Percentiles rank a stretch among this genome's conserved stretches.
Evolutionary conservation across 306 rosid genomes (phyloP).

Genomic region (Trichosanthes cucumerina): DNA sequence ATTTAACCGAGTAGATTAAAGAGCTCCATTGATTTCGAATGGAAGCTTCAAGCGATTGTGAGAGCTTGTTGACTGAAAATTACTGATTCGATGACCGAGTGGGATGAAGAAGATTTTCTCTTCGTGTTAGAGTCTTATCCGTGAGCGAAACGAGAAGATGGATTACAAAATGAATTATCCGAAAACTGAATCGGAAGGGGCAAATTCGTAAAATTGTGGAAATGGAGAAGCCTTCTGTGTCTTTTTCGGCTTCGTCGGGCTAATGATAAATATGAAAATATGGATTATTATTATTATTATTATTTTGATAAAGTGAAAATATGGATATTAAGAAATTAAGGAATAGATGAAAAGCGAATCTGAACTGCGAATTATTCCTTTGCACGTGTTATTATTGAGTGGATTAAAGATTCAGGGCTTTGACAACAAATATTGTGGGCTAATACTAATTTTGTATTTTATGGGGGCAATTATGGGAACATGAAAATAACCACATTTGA

Average conservation of each 20-base stretch:
- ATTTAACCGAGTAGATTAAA: slow-evolving; percentile 33
- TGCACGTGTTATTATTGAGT: slow-evolving; percentile 8
- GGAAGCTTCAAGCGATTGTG: neutral
- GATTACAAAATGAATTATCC: neutral
- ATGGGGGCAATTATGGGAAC: neutral
- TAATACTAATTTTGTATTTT: neutral
- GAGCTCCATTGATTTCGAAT: slow-evolving; percentile 34
- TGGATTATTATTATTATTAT: too few relatives aligned
- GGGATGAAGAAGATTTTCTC: neutral
- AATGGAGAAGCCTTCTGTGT: neutral
- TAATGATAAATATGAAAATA: neutral
- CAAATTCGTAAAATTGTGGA: neutral
- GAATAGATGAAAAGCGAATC: slow-evolving; percentile 6
- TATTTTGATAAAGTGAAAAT: neutral
- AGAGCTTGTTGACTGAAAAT: neutral
- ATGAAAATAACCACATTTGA: neutral
- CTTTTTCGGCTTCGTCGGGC: neutral
- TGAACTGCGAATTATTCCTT: slow-evolving; percentile 1
- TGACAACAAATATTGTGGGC: neutral
- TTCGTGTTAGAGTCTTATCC: neutral
- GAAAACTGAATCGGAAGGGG: neutral
- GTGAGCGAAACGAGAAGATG: slow-evolving; percentile 4
- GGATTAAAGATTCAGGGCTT: slow-evolving; percentile 1
- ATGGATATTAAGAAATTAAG: neutral
- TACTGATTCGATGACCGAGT: neutral